A percentile compares a stretch with the other conserved stretches of the same genome.
phyloP scores from a whole-genome alignment of 495 filamentous ascomycete genomes.

The Trichoderma parareesei region DNA sequence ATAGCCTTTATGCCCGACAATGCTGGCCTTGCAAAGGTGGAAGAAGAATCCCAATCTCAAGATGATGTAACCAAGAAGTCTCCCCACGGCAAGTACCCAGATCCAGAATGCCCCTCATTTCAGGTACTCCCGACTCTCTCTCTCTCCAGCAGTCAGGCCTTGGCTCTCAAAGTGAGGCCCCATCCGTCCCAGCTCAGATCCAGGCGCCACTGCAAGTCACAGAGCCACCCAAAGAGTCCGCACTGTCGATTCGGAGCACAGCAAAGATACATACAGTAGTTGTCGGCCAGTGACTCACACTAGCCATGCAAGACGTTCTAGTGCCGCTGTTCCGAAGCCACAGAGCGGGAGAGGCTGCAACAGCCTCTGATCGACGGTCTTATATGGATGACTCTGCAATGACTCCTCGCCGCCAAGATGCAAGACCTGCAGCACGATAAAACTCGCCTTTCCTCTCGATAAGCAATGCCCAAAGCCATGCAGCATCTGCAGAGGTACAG shows the following conservation, averaged over 20 bases:
- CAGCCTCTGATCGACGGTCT: background rate
- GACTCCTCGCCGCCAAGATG: background rate
- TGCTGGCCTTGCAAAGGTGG: too few relatives aligned
- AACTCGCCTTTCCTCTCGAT: too few relatives aligned
- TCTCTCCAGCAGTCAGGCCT: background rate
- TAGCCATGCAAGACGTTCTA: background rate
- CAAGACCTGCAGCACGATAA: too few relatives aligned
- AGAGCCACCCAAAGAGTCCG: background rate
- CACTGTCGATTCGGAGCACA: background rate
- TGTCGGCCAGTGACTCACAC: constrained; percentile 7
- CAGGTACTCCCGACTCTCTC: too few relatives aligned
- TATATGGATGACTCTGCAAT: background rate
- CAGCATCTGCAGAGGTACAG: too few relatives aligned
- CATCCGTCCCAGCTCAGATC: background rate
- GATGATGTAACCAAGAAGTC: too few relatives aligned
- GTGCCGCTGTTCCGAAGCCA: background rate
- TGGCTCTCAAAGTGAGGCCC: background rate
- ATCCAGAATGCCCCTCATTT: too few relatives aligned
- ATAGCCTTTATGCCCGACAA: too few relatives aligned
- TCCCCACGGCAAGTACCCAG: too few relatives aligned
- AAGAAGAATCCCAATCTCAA: too few relatives aligned
- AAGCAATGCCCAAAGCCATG: too few relatives aligned
- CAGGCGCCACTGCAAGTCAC: background rate
- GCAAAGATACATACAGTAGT: too few relatives aligned
- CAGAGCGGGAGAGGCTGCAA: background rate